Conservation (phyloP, 1,284 basidiomycete genomes). For the Kalmanozyma brasiliensis region DNA sequence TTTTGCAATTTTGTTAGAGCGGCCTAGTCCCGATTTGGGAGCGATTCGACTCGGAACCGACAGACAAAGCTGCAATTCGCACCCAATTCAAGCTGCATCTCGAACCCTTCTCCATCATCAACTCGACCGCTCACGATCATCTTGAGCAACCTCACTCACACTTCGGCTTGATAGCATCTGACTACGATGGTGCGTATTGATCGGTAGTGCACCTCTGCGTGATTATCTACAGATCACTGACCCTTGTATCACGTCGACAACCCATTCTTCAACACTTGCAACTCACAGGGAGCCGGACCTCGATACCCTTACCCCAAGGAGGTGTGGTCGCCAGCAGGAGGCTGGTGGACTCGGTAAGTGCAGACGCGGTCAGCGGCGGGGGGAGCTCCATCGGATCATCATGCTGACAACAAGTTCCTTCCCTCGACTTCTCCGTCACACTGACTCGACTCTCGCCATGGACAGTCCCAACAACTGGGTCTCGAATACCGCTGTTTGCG, state of each 20-base stretch:
- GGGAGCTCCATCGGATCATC: no score
- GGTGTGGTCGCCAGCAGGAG: slow-evolving; percentile 73
- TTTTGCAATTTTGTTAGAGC: neutral
- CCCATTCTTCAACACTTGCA: neutral
- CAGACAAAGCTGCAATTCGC: neutral
- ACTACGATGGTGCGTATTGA: no score
- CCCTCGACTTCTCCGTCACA: no score
- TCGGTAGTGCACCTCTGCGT: no score
- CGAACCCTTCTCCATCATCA: neutral
- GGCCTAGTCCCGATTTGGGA: neutral
- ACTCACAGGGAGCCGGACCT: slow-evolving; percentile 67
- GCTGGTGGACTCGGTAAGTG: slow-evolving; percentile 72
- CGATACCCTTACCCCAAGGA: slow-evolving; percentile 74
- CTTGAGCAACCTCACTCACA: neutral
- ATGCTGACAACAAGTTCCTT: neutral
- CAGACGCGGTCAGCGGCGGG: no score
- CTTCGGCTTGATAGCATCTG: no score
- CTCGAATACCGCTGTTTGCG: slow-evolving; percentile 70
- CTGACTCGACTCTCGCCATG: no score
- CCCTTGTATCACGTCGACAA: no score
- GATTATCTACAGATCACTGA: no score
- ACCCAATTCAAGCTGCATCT: neutral
- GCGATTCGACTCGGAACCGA: slow-evolving; percentile 21
- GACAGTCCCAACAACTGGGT: slow-evolving; percentile 72
- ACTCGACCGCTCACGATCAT: no score